Evolutionary conservation across 441 rosid species (phyloP).

Genomic region (Jatropha multifida): DNA sequence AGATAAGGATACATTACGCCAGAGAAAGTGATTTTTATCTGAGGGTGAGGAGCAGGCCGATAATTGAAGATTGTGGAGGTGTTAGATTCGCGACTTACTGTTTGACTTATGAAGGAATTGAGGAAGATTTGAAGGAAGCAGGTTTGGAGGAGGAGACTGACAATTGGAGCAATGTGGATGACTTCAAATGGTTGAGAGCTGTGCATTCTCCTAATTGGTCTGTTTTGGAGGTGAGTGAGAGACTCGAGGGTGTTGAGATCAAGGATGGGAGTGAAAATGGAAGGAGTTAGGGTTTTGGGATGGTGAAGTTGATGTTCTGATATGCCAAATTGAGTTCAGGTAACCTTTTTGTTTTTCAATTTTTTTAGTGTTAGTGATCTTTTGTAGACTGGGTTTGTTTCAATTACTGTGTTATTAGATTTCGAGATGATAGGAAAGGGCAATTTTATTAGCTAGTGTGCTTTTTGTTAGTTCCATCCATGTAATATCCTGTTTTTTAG

Average conservation of each 20-base stretch:
- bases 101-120: slow-evolving; percentile 64
- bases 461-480: not conserved
- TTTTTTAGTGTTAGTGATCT: not conserved
- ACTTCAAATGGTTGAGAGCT: slow-evolving; percentile 86
- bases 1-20: slow-evolving; percentile 74
- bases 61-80: slow-evolving; percentile 66
- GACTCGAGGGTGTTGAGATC: slow-evolving; percentile 40
- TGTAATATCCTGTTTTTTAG: not conserved
- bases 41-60: slow-evolving; percentile 83
- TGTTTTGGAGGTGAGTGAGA: slow-evolving; percentile 54
- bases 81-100: slow-evolving; percentile 74
- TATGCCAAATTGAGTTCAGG: slow-evolving; percentile 4
- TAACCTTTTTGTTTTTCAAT: not conserved
- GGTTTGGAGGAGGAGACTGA: slow-evolving; percentile 63
- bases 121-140: slow-evolving; percentile 55
- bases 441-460: not conserved
- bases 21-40: slow-evolving; percentile 64
- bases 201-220: slow-evolving; percentile 86
- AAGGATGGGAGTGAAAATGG: slow-evolving; percentile 23
- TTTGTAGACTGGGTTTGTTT: not conserved
- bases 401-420: not conserved
- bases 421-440: not conserved
- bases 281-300: slow-evolving; percentile 5
- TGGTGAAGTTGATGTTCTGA: not conserved
- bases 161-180: slow-evolving; percentile 84